Base-by-base conservation (phyloP, 2,329 filamentous ascomycete species). In the Cytospora mali region DNA sequence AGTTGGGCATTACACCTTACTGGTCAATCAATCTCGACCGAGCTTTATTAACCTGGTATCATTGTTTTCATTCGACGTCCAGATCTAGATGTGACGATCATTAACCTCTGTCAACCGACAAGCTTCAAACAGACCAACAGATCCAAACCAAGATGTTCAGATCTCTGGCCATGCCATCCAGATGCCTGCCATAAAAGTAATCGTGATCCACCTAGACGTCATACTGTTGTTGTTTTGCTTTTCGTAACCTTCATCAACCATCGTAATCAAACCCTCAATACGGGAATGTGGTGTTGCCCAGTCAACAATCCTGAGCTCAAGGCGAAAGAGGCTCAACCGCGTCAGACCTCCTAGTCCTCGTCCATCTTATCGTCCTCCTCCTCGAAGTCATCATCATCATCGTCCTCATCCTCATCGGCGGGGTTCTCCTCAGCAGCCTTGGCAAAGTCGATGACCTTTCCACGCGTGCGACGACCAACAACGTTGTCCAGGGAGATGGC, bases 401-500 rank as follows among this genome's bases (percentile, higher is more conserved):
- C 90, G 51, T 93, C 92, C 31, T 94, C 88, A 16, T 92, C 90
- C 6, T 93, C 90, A n/a, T 87, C 85, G 67, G 82, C 85, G 53
- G 85, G 87, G 70, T 90, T 85, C 76, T 96, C 88, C 77, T 90
- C 84, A 28, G 92, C 92, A 23, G 93, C 93, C 81, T 96, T 93
- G 72, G 90, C 90, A 79, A 92, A 98, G 83, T 98, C 92, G 75
- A 98, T 97, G 73, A 88, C 84, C 77, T 92, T 91, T 74, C 93
- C 93, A 73, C 94, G 94, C 67, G 94, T 98, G 77, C 95, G 94
- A 71, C 88, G 86, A 67, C 89, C 89, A 73, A 98, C 88, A 75
- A 98, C 96, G 84, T 98, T 98, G 75, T 86, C 85, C 62, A 86
- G 81, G 74, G 96, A 92, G 75, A 99, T 97, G 79, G 94, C 93